Percentiles rank a stretch among this genome's conserved stretches.
phyloP scores from a whole-genome alignment of 495 filamentous ascomycete genomes.

The Penicillium lividum region DNA sequence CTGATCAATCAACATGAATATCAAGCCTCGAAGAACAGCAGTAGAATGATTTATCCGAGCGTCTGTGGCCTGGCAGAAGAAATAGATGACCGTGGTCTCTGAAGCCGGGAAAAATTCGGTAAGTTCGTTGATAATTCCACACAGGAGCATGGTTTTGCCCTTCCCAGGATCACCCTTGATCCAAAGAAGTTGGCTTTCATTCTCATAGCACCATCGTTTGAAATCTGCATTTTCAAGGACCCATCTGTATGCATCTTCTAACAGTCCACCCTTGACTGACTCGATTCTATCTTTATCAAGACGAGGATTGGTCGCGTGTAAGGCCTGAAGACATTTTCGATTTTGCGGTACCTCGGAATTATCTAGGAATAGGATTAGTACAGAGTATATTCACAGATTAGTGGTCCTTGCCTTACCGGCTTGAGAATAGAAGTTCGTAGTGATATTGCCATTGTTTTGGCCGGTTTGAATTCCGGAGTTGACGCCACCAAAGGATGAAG shows the following conservation, averaged over 20 bases:
- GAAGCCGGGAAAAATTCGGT: background rate
- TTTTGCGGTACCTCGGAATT: background rate
- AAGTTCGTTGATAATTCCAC: background rate
- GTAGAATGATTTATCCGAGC: background rate
- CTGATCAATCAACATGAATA: background rate
- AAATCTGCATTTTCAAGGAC: background rate
- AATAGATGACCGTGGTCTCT: background rate
- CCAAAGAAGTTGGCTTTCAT: background rate
- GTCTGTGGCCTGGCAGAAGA: constrained; percentile 1
- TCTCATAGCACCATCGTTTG: background rate
- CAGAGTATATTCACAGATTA: background rate
- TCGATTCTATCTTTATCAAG: background rate
- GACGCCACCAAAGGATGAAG: background rate
- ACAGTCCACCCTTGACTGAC: background rate
- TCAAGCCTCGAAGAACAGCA: background rate
- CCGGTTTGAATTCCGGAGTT: background rate
- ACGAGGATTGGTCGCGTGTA: background rate
- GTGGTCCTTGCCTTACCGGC: background rate
- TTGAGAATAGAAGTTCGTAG: background rate
- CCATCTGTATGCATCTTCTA: constrained; percentile 2
- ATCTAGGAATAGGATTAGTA: background rate
- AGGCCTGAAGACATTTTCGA: background rate
- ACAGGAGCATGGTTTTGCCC: constrained; percentile 5
- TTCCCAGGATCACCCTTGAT: constrained; percentile 3
- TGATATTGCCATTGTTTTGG: background rate